A percentile compares a stretch with the other conserved stretches of the same genome.
Evolutionary conservation across 768 basidiomycete species (phyloP).

Genomic region (Crepidotus variabilis): DNA sequence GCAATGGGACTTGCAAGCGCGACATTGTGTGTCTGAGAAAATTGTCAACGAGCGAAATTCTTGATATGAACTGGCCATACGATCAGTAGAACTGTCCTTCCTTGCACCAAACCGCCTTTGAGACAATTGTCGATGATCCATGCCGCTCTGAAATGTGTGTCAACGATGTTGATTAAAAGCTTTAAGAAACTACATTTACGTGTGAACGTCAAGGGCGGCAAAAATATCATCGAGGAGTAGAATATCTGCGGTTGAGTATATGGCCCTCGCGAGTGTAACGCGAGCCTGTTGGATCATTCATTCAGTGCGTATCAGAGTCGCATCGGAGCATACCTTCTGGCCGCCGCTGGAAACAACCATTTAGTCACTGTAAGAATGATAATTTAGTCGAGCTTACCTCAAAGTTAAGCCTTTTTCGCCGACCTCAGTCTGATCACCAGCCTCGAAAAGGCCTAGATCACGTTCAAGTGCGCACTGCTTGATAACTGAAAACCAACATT

Average conservation of each 20-base stretch:
- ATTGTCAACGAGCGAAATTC: neutral
- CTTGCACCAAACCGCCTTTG: constrained; percentile 68
- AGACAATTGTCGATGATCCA: constrained; percentile 81
- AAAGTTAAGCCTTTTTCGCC: constrained; percentile 68
- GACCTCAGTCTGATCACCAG: constrained; percentile 67
- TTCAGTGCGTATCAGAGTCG: neutral
- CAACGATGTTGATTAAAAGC: neutral
- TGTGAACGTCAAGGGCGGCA: constrained; percentile 47
- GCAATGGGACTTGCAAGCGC: constrained; percentile 51
- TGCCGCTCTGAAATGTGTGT: constrained; percentile 54
- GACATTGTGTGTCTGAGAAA: constrained; percentile 43
- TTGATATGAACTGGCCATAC: constrained; percentile 25
- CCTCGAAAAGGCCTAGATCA: constrained; percentile 67
- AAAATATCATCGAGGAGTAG: constrained; percentile 73
- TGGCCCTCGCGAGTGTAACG: constrained; percentile 36
- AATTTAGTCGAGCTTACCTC: constrained; percentile 4
- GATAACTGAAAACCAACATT: constrained; percentile 37
- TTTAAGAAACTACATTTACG: constrained; percentile 12
- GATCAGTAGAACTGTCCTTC: constrained; percentile 85
- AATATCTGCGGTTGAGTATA: constrained; percentile 37
- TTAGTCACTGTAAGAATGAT: too few relatives aligned
- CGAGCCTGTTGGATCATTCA: constrained; percentile 25
- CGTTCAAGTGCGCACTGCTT: constrained; percentile 69
- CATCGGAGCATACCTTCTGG: neutral
- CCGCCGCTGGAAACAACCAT: neutral